These are phyloP conservation scores for Margaritispora aquatica DNA, from an alignment of 495 filamentous ascomycete genomes.

Conservation along the genomic window DNA sequence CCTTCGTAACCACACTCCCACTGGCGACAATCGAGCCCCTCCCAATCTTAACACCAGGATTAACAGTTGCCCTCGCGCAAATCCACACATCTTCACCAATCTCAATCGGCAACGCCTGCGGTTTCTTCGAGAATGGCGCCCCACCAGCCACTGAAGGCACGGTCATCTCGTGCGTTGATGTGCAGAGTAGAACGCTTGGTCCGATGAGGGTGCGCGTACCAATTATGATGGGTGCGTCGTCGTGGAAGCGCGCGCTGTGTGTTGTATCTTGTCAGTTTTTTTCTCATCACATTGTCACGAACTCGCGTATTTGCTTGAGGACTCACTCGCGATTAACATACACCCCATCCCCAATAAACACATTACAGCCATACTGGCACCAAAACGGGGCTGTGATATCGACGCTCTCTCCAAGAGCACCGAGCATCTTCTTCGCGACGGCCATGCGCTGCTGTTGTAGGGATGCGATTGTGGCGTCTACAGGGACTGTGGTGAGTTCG, in stretches of 20 bases:
- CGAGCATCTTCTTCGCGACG: constrained; percentile 5
- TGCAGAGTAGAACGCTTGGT: constrained; percentile 37
- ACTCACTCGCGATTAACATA: constrained; percentile 15
- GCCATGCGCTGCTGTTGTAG: constrained; percentile 6
- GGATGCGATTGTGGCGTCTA: neutral
- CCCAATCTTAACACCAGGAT: constrained; percentile 42
- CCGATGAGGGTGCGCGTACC: constrained; percentile 28
- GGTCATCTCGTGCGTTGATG: constrained; percentile 42
- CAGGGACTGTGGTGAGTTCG: neutral
- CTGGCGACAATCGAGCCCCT: constrained; percentile 38
- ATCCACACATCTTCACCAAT: constrained; percentile 47
- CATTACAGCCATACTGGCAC: constrained; percentile 10
- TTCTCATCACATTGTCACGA: too few species aligned
- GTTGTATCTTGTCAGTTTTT: too few species aligned
- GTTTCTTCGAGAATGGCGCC: too few species aligned
- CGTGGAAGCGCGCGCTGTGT: constrained; percentile 8
- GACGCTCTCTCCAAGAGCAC: neutral
- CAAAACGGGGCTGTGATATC: constrained; percentile 8
- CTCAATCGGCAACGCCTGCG: constrained; percentile 26
- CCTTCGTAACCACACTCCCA: constrained; percentile 41
- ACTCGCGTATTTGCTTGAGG: too few species aligned
- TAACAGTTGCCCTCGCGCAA: constrained; percentile 33
- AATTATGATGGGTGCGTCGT: constrained; percentile 13
- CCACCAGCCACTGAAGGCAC: too few species aligned
- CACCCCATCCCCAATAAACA: constrained; percentile 2